Evolutionary conservation across 371 early-diverging fungal species (phyloP).

Genomic region (Furculomyces boomerangus): DNA sequence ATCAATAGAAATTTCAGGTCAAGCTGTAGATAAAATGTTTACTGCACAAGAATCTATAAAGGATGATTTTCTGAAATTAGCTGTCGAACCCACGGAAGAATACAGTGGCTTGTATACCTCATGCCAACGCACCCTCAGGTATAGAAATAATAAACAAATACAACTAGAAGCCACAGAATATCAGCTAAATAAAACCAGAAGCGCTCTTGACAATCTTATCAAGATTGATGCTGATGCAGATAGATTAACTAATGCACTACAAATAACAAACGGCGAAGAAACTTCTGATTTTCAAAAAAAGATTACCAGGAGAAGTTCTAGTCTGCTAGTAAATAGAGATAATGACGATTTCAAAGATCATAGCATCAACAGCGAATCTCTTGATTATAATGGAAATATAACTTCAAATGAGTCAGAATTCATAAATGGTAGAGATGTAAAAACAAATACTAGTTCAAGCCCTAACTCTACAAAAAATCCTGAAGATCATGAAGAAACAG

Average conservation of each 20-base stretch:
- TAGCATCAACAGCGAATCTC: no score
- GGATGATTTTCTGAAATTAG: slow-evolving; percentile 32
- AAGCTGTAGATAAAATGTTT: slow-evolving; percentile 70
- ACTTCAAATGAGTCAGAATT: no score
- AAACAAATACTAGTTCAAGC: no score
- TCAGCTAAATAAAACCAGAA: slow-evolving; percentile 44
- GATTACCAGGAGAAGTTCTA: no score
- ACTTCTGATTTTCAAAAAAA: no score
- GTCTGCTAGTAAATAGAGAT: no score
- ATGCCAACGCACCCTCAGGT: slow-evolving; percentile 64
- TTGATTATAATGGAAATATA: no score
- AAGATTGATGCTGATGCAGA: slow-evolving; percentile 32
- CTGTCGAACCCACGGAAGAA: slow-evolving; percentile 70
- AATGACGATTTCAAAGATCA: no score
- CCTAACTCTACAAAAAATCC: no score
- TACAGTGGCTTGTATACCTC: slow-evolving; percentile 73
- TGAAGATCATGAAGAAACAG: no score
- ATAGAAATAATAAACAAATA: slow-evolving; percentile 65
- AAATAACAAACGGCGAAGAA: background rate
- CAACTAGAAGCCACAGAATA: slow-evolving; percentile 63
- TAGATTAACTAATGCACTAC: background rate
- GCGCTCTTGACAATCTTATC: slow-evolving; percentile 42
- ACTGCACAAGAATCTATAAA: slow-evolving; percentile 48
- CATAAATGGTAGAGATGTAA: no score
- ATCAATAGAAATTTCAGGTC: slow-evolving; percentile 75